Conservation (phyloP, 2,329 filamentous ascomycete genomes). For the Penicillium brevicompactum region DNA sequence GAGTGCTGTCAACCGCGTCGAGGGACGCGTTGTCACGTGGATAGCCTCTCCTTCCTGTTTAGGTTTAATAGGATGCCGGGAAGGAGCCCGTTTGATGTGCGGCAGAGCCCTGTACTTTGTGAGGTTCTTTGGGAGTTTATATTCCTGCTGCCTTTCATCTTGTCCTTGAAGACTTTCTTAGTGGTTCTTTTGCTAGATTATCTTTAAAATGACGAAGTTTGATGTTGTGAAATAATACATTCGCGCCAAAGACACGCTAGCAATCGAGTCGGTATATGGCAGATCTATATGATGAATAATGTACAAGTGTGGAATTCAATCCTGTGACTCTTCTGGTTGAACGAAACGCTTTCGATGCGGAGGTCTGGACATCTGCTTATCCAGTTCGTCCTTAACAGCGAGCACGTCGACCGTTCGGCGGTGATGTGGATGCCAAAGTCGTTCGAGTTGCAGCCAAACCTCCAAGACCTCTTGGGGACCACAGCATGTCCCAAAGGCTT, state of each 20-base stretch:
- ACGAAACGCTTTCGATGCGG: constrained; percentile 5
- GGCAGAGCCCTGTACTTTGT: too few relatives aligned
- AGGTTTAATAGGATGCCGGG: neutral
- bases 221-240: neutral
- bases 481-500: constrained; percentile 43
- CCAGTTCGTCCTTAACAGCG: constrained; percentile 40
- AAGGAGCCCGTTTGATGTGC: too few relatives aligned
- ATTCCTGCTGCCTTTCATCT: too few relatives aligned
- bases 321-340: constrained; percentile 8
- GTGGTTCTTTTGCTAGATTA: too few relatives aligned
- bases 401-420: constrained; percentile 40
- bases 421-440: constrained; percentile 42
- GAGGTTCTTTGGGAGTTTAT: too few relatives aligned
- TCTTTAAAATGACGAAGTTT: neutral
- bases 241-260: constrained; percentile 15
- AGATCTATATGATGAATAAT: constrained; percentile 27
- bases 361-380: constrained; percentile 34
- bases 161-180: too few relatives aligned
- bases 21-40: constrained; percentile 32
- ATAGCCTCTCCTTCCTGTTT: neutral
- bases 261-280: constrained; percentile 19
- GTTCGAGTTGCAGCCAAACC: constrained; percentile 42
- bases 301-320: constrained; percentile 25
- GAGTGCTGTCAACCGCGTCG: neutral
- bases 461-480: constrained; percentile 39